Conservation (phyloP, 2,329 filamentous ascomycete genomes). For the Xylariaceae sp. region DNA sequence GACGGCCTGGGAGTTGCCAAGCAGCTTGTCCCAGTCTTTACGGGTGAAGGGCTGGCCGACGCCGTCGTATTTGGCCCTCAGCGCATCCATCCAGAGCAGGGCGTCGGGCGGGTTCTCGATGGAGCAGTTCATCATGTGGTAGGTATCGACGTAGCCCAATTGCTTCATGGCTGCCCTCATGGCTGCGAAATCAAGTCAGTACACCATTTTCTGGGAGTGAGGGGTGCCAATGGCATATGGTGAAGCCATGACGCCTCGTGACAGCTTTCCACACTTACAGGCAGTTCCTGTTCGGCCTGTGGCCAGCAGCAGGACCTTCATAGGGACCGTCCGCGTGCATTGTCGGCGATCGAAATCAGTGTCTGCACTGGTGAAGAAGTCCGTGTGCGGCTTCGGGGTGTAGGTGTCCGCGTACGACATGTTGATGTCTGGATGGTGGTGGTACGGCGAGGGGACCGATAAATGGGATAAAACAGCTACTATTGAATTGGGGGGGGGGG, state of each 20-base stretch:
- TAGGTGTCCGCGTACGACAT: slow-evolving; percentile 28
- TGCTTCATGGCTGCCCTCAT: slow-evolving; percentile 62
- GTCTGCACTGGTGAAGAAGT: slow-evolving; percentile 57
- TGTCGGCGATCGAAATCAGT: slow-evolving; percentile 64
- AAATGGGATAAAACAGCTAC: no score
- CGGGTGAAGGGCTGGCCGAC: slow-evolving; percentile 56
- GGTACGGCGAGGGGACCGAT: neutral
- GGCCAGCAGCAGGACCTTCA: slow-evolving; percentile 68
- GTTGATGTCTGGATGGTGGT: slow-evolving; percentile 3
- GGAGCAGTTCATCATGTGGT: slow-evolving; percentile 70
- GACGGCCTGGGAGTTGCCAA: slow-evolving; percentile 63
- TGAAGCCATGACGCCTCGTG: neutral
- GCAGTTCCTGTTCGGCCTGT: slow-evolving; percentile 68
- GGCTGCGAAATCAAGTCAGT: slow-evolving; percentile 34
- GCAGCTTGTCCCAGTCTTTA: slow-evolving; percentile 65
- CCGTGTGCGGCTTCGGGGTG: slow-evolving; percentile 44
- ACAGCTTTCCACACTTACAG: slow-evolving; percentile 42
- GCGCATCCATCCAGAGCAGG: slow-evolving; percentile 66
- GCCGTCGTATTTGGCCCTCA: slow-evolving; percentile 54
- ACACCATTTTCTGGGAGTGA: no score
- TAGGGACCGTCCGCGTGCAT: slow-evolving; percentile 63
- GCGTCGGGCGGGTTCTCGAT: slow-evolving; percentile 66
- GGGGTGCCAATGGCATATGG: neutral
- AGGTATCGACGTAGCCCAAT: slow-evolving; percentile 64
- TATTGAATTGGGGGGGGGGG: neutral